These are phyloP conservation scores for Blastocrithidia nonstop DNA, from an alignment of 208 protist species.

Conservation along the genomic window DNA sequence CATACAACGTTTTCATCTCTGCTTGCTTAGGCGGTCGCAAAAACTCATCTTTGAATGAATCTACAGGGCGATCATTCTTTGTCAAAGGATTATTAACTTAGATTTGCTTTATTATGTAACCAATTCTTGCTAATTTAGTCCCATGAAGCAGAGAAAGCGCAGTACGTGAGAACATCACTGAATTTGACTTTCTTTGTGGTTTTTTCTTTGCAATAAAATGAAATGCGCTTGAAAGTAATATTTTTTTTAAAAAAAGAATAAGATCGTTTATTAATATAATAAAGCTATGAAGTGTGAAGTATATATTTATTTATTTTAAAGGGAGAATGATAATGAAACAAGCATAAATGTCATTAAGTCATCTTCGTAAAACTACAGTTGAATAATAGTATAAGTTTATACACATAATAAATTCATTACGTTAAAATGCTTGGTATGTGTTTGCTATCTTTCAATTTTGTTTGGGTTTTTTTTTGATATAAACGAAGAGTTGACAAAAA, in stretches of 20 bases:
- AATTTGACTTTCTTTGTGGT: no score
- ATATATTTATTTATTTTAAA: background rate
- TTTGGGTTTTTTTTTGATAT: no score
- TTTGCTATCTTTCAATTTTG: no score
- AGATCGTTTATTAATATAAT: background rate
- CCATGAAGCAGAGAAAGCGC: conserved; percentile 34
- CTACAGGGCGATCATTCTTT: conserved; percentile 71
- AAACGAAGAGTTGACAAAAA: no score
- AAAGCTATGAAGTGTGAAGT: no score
- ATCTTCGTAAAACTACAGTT: background rate
- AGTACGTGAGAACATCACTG: conserved; percentile 72
- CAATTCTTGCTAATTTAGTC: conserved; percentile 44
- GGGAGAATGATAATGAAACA: background rate
- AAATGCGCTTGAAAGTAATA: background rate
- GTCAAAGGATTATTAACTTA: conserved; percentile 64
- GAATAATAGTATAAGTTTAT: conserved; percentile 1
- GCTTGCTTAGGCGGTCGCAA: conserved; percentile 53
- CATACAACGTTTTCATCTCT: conserved; percentile 68
- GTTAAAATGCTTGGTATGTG: no score
- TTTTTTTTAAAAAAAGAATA: background rate
- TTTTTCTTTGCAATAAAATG: background rate
- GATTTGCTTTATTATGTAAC: conserved; percentile 68
- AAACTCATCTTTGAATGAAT: conserved; percentile 77
- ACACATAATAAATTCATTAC: no score
- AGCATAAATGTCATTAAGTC: background rate